A percentile compares a stretch with the other conserved stretches of the same genome.
Evolutionary conservation across 257 asterid genomes (phyloP).

Genomic region (Striga asiatica): DNA sequence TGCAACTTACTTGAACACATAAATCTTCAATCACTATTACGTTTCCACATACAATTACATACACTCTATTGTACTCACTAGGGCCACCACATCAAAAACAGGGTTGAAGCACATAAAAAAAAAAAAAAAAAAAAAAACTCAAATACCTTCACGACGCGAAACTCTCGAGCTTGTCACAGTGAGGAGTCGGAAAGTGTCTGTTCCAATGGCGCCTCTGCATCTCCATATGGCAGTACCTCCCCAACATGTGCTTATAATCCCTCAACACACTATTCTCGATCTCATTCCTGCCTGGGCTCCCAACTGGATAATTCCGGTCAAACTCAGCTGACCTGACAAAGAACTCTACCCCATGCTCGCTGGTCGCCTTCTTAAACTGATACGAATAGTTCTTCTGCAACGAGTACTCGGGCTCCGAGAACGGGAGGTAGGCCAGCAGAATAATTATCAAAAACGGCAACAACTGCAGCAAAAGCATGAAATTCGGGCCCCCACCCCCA

Average conservation of each 20-base stretch:
- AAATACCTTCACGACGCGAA: conserved; percentile 56
- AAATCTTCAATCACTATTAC: too few species aligned
- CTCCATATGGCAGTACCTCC: conserved; percentile 88
- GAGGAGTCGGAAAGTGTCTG: conserved; percentile 73
- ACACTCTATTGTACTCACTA: neutral
- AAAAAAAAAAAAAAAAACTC: neutral
- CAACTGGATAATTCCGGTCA: conserved; percentile 54
- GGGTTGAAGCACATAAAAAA: too few species aligned
- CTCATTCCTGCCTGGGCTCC: conserved; percentile 46
- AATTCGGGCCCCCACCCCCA: conserved; percentile 53
- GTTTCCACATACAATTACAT: too few species aligned
- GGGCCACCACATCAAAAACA: neutral
- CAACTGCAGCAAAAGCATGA: conserved; percentile 68
- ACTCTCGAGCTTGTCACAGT: conserved; percentile 60
- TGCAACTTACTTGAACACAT: too few species aligned
- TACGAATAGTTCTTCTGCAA: conserved; percentile 76
- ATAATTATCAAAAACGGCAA: conserved; percentile 71
- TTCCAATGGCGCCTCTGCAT: conserved; percentile 97
- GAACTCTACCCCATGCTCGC: conserved; percentile 61
- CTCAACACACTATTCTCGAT: conserved; percentile 59
- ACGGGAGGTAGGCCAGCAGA: conserved; percentile 90
- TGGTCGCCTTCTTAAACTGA: conserved; percentile 62
- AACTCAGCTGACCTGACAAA: conserved; percentile 66
- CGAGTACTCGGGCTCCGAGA: conserved; percentile 90
- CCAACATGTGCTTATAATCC: conserved; percentile 74